Percentiles rank a stretch among this genome's conserved stretches.
phyloP scores from a whole-genome alignment of 805 yeast species.

The Wickerhamiella brachini region DNA sequence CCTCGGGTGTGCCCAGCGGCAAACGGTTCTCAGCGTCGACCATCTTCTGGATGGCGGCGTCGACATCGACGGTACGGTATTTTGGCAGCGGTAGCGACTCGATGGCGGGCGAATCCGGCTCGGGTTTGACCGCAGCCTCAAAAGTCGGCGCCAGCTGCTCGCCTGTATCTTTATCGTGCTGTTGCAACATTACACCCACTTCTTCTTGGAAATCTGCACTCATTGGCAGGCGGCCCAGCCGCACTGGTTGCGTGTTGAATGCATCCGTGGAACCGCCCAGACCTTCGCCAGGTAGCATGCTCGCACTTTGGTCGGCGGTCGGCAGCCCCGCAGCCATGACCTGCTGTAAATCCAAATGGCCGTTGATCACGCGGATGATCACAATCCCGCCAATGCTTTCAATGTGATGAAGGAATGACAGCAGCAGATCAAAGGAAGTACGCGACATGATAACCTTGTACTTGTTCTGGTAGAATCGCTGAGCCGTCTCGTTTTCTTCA shows the following conservation, averaged over 20 bases:
- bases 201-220: constrained; percentile 79
- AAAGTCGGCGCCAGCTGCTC: constrained; percentile 52
- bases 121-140: constrained; percentile 39
- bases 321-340: constrained; percentile 24
- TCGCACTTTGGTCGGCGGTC: constrained; percentile 7
- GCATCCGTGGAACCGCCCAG: constrained; percentile 20
- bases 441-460: constrained; percentile 66
- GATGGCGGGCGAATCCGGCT: constrained; percentile 44
- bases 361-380: constrained; percentile 72
- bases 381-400: constrained; percentile 87
- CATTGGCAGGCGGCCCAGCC: constrained; percentile 70
- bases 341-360: constrained; percentile 41
- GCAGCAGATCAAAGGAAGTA: constrained; percentile 68
- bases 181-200: constrained; percentile 67
- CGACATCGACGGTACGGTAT: constrained; percentile 65
- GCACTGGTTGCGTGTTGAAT: constrained; percentile 59
- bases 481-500: constrained; percentile 69
- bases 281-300: constrained; percentile 9
- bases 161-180: constrained; percentile 43
- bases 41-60: constrained; percentile 61
- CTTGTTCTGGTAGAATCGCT: constrained; percentile 55
- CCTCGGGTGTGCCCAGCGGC: constrained; percentile 45
- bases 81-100: constrained; percentile 78
- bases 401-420: constrained; percentile 81
- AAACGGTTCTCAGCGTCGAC: constrained; percentile 72